These are phyloP conservation scores for Amylostereum chailletii DNA, from an alignment of 1,284 basidiomycete species.

Conservation along the genomic window DNA sequence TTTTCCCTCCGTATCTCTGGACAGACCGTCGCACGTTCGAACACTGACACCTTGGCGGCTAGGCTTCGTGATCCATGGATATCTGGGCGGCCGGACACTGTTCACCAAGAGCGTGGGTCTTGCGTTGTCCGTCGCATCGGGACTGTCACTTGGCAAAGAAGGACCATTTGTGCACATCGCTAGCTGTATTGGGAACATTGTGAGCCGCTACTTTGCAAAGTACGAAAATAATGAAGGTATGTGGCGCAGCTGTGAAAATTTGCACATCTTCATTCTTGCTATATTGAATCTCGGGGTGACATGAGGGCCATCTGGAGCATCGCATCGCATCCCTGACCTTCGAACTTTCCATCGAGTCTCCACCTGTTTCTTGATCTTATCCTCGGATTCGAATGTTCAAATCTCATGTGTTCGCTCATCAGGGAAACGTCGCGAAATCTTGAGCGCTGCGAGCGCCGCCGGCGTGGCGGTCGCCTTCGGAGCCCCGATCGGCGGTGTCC, in stretches of 20 bases:
- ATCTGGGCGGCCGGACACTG: slow-evolving; percentile 84
- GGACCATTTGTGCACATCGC: slow-evolving; percentile 97
- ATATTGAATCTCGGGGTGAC: no score
- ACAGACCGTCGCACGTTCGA: no score
- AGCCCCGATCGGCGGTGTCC: slow-evolving; percentile 86
- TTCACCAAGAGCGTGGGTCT: slow-evolving; percentile 90
- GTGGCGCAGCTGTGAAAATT: slow-evolving; percentile 7
- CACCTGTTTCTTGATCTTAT: no score
- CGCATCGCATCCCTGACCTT: no score
- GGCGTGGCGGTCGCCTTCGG: slow-evolving; percentile 90
- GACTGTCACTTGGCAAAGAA: slow-evolving; percentile 86
- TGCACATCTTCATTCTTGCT: background rate
- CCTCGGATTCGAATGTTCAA: no score
- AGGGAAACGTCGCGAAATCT: slow-evolving; percentile 87
- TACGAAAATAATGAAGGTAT: slow-evolving; percentile 90
- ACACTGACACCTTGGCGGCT: background rate
- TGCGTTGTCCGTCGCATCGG: slow-evolving; percentile 86
- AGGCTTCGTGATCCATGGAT: slow-evolving; percentile 98
- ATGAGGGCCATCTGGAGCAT: no score
- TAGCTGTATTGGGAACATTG: slow-evolving; percentile 90
- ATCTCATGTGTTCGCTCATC: background rate
- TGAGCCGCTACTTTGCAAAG: slow-evolving; percentile 80
- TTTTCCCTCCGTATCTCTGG: background rate
- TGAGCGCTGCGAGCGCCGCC: slow-evolving; percentile 88
- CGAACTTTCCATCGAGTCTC: no score